Conservation (phyloP, 257 asterid genomes). For the Lantana camara region DNA sequence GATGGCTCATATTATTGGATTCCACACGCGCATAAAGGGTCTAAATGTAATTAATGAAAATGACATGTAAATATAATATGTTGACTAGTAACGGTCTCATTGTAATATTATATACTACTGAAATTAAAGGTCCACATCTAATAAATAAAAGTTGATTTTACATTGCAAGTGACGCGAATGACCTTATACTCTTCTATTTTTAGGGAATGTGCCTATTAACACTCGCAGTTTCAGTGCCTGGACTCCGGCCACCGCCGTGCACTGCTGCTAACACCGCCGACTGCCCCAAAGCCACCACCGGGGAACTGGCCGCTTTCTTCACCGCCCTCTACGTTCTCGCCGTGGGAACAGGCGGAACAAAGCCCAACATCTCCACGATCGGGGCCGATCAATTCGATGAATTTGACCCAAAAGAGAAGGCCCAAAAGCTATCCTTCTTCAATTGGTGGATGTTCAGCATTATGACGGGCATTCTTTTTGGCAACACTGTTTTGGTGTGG, state of each 20-base stretch:
- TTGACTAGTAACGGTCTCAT: no score
- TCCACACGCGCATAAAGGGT: no score
- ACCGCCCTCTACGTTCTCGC: slow-evolving; percentile 41
- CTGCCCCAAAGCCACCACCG: no score
- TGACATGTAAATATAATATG: no score
- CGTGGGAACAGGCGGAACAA: slow-evolving; percentile 51
- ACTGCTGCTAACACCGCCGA: slow-evolving; percentile 24
- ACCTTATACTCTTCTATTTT: no score
- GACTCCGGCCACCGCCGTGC: slow-evolving; percentile 37
- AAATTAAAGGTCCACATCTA: no score
- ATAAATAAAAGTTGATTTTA: no score
- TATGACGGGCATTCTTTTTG: slow-evolving; percentile 38
- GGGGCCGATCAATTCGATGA: slow-evolving; percentile 43
- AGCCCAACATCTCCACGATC: slow-evolving; percentile 47
- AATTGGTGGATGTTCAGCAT: slow-evolving; percentile 57
- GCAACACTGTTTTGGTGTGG: slow-evolving; percentile 37
- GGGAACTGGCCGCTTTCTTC: slow-evolving; percentile 34
- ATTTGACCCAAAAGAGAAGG: slow-evolving; percentile 38
- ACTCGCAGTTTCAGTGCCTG: slow-evolving; percentile 30
- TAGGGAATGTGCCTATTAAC: slow-evolving; percentile 46
- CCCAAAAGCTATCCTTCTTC: slow-evolving; percentile 45
- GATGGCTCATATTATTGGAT: no score
- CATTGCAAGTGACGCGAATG: no score
- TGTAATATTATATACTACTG: no score
- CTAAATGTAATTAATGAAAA: no score